Base-by-base conservation (phyloP, 2,329 filamentous ascomycete species). In the Fusarium tupiense region DNA sequence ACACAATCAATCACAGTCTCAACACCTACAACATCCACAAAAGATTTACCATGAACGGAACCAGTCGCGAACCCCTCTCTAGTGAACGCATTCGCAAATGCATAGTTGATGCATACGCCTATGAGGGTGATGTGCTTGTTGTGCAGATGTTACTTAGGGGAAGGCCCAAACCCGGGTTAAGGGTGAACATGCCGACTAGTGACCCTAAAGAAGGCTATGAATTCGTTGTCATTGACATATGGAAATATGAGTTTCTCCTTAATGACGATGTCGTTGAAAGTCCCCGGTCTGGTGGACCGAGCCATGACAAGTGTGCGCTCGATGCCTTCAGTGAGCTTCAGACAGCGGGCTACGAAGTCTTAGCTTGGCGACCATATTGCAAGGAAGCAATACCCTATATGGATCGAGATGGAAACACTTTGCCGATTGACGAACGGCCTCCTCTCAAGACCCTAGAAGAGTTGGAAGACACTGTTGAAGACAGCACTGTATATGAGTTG, bases 371-470 rank as follows among this genome's bases (percentile, higher is more conserved):
- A 5, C n/a, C 16, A 24, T 19, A 5, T 16, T 44, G 16, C 2
- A 1, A 44, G 4, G n/a, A 24, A 19, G n/a, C 6, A 24, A 44
- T 19, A 5, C 41, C n/a, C 1, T 44, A 12, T 44, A 44, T 17
- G 41, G 41, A 44, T 8, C 16, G 6, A 24, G 10, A 8, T 1
- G 41, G 41, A 4, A 44, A 44, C 41, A 44, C 2, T 17, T 44
- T 44, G 41, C n/a, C n/a, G 41, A 24, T 44, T 17, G 4, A 8
- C 0, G 6, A 44, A 17, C 41, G 41, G 3, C 41, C 41, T 17
- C 14, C 41, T n/a, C 9, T n/a, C 9, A 43, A 43, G 6, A 17
- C 0, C 3, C 6, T 0, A 0, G 41, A 43, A 11, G 41, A 43
- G 14, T 16, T n/a, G 22, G 41, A 17, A 10, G 41, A 43, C 22